These are phyloP conservation scores for Cystobasidiopsis lactophilus DNA, from an alignment of 768 basidiomycete genomes.

Conservation along the genomic window DNA sequence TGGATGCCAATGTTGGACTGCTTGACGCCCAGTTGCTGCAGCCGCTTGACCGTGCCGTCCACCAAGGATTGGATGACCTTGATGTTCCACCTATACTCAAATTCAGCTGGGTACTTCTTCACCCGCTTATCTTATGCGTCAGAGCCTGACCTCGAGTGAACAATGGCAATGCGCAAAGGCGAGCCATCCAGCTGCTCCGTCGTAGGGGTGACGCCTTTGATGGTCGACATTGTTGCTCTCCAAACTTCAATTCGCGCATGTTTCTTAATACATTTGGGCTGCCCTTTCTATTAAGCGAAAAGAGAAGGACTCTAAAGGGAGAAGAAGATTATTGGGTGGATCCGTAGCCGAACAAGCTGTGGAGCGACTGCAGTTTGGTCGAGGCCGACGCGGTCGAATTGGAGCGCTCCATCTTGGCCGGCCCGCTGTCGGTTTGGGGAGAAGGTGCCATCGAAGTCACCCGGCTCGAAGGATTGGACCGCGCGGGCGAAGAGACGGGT, in stretches of 20 bases:
- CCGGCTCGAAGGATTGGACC: too few relatives aligned
- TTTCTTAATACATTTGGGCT: too few relatives aligned
- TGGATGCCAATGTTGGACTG: slow-evolving; percentile 72
- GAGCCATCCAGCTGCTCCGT: slow-evolving; percentile 44
- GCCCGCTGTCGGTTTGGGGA: too few relatives aligned
- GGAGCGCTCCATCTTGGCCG: too few relatives aligned
- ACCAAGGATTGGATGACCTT: slow-evolving; percentile 65
- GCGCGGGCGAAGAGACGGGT: too few relatives aligned
- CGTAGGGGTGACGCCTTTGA: slow-evolving; percentile 13
- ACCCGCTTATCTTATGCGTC: background rate
- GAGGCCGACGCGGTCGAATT: too few relatives aligned
- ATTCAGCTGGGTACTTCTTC: background rate
- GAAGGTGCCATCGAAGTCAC: too few relatives aligned
- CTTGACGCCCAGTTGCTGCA: slow-evolving; percentile 69
- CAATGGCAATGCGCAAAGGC: slow-evolving; percentile 60
- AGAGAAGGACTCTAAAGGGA: too few relatives aligned
- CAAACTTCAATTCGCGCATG: background rate
- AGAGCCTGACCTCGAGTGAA: slow-evolving; percentile 45
- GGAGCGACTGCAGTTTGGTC: too few relatives aligned
- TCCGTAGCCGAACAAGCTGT: too few relatives aligned
- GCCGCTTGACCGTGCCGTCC: slow-evolving; percentile 50
- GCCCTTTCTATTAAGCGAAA: too few relatives aligned
- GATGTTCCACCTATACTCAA: slow-evolving; percentile 50
- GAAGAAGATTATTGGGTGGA: too few relatives aligned
- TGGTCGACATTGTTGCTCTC: slow-evolving; percentile 8